These are phyloP conservation scores for Pseudogymnoascus sp. DNA, from an alignment of 2,329 filamentous ascomycete genomes.

Conservation along the genomic window DNA sequence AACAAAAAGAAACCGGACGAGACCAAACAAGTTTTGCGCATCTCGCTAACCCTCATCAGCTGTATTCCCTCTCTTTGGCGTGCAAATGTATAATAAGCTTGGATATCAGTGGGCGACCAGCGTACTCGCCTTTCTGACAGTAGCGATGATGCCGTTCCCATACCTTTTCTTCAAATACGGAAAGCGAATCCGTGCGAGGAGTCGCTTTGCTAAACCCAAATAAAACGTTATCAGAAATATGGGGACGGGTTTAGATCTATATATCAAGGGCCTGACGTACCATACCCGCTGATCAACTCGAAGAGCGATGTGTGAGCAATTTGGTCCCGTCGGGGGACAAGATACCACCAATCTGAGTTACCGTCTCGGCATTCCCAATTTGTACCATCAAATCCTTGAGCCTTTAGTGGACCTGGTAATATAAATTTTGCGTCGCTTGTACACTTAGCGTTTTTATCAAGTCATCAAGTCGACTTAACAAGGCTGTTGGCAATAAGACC, in stretches of 20 bases:
- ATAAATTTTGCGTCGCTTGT: not conserved
- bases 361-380: not conserved
- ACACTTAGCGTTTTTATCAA: not conserved
- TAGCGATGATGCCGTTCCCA: constrained; percentile 58
- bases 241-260: not conserved
- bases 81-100: constrained; percentile 62
- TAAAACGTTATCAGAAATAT: not conserved
- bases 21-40: not conserved
- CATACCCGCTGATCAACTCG: not conserved
- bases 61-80: constrained; percentile 68
- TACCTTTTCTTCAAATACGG: constrained; percentile 56
- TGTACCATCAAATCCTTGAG: not conserved
- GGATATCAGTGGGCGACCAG: constrained; percentile 65
- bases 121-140: constrained; percentile 52
- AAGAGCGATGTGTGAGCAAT: not conserved
- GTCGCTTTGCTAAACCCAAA: constrained; percentile 35
- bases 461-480: not conserved
- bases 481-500: not conserved
- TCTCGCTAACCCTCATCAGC: constrained; percentile 37
- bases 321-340: not conserved
- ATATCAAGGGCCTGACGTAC: not conserved
- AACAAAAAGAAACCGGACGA: not conserved
- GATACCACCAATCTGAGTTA: not conserved
- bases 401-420: not conserved
- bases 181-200: constrained; percentile 48